Base-by-base conservation (phyloP, 2,329 filamentous ascomycete species). In the Ascocoryne sarcoides region DNA sequence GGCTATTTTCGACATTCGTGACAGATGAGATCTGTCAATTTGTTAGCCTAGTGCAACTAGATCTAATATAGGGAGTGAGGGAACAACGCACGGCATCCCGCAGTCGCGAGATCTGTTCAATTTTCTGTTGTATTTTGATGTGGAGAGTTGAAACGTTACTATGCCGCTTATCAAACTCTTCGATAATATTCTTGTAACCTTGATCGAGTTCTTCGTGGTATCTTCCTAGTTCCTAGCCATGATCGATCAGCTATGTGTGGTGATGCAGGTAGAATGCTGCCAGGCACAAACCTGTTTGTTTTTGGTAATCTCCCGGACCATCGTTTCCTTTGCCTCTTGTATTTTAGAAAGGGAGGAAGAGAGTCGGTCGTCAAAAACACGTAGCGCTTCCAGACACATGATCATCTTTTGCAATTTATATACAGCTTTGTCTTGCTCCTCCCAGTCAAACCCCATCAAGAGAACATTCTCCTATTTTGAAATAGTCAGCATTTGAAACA, bases 381-480 rank as follows among this genome's bases (percentile, higher is more conserved):
- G 45, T 1, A 52, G 41, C 4, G 47, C 46, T 34, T 50, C 46
- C 10, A 48, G 29, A 10, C 47, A 45, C 48, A 44, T 49, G 2
- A 52, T 23, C 47, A 52, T 52, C 21, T 44, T 48, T 33, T 45
- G 48, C n/a, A 52, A 33, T 14, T 45, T 44, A 21, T 47, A 35
- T 3, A 50, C 42, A 17, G 50, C 44, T 31, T 47, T 39, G 18
- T 43, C 3, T 37, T 45, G 10, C 37, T n/a, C n/a, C n/a, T n/a
- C 43, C 43, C 45, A 50, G 16, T 50, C 42, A 2, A 50, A 31
- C 10, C 50, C 50, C 28, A 47, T 36, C 2, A 49, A 32, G 5
- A 52, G 10, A 3, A 50, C 44, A 39, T 40, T 43, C 14, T 52
- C 44, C 46, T 51, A 23, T n/a, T 5, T 5, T 18, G 17, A 36